Percentiles rank a stretch among this genome's conserved stretches.
phyloP scores from a whole-genome alignment of 2,329 filamentous ascomycete genomes.

The Dryadomyces quercivorus region DNA sequence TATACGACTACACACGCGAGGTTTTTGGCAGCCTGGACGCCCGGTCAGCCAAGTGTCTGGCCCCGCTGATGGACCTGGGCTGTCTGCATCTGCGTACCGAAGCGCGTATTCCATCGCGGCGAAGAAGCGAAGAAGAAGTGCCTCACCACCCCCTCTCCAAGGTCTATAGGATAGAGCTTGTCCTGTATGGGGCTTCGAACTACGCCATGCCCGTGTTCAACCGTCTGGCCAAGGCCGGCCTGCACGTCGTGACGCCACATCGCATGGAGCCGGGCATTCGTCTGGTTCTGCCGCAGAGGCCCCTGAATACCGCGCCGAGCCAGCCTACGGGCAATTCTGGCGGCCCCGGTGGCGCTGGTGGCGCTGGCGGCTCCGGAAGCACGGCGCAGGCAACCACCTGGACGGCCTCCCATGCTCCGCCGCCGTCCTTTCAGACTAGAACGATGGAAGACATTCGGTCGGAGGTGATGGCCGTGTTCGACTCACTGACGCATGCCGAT shows the following conservation, averaged over 20 bases:
- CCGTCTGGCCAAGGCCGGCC: slow-evolving; percentile 50
- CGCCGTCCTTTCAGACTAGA: slow-evolving; percentile 35
- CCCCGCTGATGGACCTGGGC: slow-evolving; percentile 58
- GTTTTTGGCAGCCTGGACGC: slow-evolving; percentile 68
- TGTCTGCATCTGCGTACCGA: slow-evolving; percentile 55
- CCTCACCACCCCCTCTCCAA: slow-evolving; percentile 50
- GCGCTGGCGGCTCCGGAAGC: background rate
- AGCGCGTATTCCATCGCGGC: slow-evolving; percentile 57
- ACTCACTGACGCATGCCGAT: slow-evolving; percentile 65
- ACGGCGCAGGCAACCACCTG: slow-evolving; percentile 10
- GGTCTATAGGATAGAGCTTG: slow-evolving; percentile 54
- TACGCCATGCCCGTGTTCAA: slow-evolving; percentile 53
- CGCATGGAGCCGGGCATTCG: slow-evolving; percentile 55
- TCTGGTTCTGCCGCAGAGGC: slow-evolving; percentile 54
- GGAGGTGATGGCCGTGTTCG: slow-evolving; percentile 79
- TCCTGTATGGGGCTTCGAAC: slow-evolving; percentile 66
- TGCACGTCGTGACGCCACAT: slow-evolving; percentile 56
- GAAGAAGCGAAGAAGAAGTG: slow-evolving; percentile 49
- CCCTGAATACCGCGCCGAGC: too few relatives aligned
- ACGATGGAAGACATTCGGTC: slow-evolving; percentile 78
- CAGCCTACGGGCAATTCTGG: background rate
- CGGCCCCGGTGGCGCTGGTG: background rate
- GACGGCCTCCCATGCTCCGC: slow-evolving; percentile 14
- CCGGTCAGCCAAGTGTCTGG: slow-evolving; percentile 53
- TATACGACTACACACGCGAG: slow-evolving; percentile 57